These are phyloP conservation scores for Monosporascus sp. DNA, from an alignment of 2,329 filamentous ascomycete species.

Conservation along the genomic window DNA sequence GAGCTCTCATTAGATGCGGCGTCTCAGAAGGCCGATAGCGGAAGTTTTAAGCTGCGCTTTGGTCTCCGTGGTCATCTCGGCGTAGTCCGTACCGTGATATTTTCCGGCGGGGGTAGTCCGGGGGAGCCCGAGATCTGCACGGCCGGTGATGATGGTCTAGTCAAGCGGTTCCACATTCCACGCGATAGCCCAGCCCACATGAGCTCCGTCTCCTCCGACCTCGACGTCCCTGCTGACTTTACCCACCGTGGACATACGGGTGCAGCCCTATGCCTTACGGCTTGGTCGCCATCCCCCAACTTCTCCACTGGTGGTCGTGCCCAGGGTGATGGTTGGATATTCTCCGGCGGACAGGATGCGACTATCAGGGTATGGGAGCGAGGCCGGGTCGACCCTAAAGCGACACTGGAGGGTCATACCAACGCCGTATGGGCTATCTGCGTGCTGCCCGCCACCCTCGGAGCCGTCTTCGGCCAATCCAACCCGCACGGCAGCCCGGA, in stretches of 20 bases:
- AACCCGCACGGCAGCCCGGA: slow-evolving; percentile 75
- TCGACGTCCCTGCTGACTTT: slow-evolving; percentile 90
- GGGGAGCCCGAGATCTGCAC: slow-evolving; percentile 97
- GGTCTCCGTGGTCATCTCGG: slow-evolving; percentile 89
- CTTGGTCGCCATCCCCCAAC: slow-evolving; percentile 81
- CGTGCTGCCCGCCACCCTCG: slow-evolving; percentile 79
- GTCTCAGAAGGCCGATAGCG: slow-evolving; percentile 59
- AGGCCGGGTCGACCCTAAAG: slow-evolving; percentile 89
- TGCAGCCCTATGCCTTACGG: slow-evolving; percentile 77
- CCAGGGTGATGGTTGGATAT: slow-evolving; percentile 94
- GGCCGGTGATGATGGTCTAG: slow-evolving; percentile 87
- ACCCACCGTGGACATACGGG: slow-evolving; percentile 94
- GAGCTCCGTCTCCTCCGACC: slow-evolving; percentile 59
- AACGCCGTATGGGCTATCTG: slow-evolving; percentile 96
- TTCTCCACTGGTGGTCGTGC: slow-evolving; percentile 86
- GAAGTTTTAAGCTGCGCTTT: slow-evolving; percentile 87
- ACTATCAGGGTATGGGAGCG: slow-evolving; percentile 95
- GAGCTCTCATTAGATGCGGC: slow-evolving; percentile 48
- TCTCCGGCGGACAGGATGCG: slow-evolving; percentile 91
- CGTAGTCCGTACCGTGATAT: slow-evolving; percentile 89
- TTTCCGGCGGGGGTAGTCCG: slow-evolving; percentile 91
- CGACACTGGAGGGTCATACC: slow-evolving; percentile 86
- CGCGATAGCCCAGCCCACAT: slow-evolving; percentile 59
- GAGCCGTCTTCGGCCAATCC: slow-evolving; percentile 71
- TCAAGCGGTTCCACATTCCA: slow-evolving; percentile 96